Evolutionary conservation across 2,329 filamentous ascomycete genomes (phyloP).

Genomic region (Colletotrichum coccodes): DNA sequence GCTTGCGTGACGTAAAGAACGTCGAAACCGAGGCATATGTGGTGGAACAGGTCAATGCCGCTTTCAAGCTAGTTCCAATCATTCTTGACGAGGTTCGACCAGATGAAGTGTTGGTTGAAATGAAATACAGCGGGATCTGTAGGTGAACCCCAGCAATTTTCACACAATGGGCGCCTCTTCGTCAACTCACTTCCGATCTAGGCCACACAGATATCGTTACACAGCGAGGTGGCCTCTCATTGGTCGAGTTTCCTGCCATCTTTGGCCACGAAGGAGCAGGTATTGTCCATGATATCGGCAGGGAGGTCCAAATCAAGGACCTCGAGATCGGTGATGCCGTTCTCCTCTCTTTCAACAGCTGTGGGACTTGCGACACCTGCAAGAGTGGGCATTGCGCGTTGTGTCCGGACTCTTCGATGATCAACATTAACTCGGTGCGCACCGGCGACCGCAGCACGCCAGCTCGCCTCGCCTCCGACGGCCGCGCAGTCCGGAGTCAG

Average conservation of each 20-base stretch:
- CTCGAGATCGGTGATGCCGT: constrained; percentile 89
- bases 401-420: constrained; percentile 54
- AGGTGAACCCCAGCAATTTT: not conserved
- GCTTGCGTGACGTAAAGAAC: not conserved
- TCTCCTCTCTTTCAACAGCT: constrained; percentile 92
- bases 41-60: constrained; percentile 14
- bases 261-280: constrained; percentile 92
- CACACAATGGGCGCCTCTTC: not conserved
- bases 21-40: constrained; percentile 19
- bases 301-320: constrained; percentile 95
- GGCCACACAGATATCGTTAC: constrained; percentile 75
- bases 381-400: constrained; percentile 99
- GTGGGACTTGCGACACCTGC: constrained; percentile 99
- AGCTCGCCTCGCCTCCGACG: constrained; percentile 91
- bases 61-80: constrained; percentile 15
- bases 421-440: constrained; percentile 83
- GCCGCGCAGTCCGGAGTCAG: constrained; percentile 86
- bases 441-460: constrained; percentile 77
- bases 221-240: constrained; percentile 14
- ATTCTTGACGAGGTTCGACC: constrained; percentile 50
- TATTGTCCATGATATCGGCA: constrained; percentile 91
- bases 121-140: constrained; percentile 90
- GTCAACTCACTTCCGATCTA: not conserved
- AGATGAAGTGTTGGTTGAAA: constrained; percentile 90
- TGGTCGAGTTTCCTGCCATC: constrained; percentile 76